A percentile compares a stretch with the other conserved stretches of the same genome.
Evolutionary conservation across 2,329 filamentous ascomycete species (phyloP).

Genomic region (Cladobotryum mycophilum): DNA sequence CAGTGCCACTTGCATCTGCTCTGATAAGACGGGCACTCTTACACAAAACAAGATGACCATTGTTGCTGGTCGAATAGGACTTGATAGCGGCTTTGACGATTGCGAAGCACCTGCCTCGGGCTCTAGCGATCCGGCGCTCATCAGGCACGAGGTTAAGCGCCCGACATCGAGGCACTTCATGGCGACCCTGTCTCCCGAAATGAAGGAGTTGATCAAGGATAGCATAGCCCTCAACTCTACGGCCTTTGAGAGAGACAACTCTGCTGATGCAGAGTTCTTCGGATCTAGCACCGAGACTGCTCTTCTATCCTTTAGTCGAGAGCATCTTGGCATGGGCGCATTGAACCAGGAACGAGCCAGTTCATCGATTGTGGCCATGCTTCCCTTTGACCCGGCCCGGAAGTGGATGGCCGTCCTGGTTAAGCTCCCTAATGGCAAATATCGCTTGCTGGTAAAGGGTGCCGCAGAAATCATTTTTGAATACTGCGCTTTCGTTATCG

Average conservation of each 20-base stretch:
- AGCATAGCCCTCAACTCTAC: slow-evolving; percentile 45
- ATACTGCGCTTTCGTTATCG: slow-evolving; percentile 35
- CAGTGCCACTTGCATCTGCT: slow-evolving; percentile 57
- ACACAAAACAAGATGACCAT: slow-evolving; percentile 60
- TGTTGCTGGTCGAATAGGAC: slow-evolving; percentile 49
- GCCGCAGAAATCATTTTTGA: slow-evolving; percentile 50
- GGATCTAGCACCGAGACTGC: slow-evolving; percentile 52
- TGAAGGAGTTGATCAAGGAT: slow-evolving; percentile 32
- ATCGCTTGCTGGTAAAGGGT: slow-evolving; percentile 50
- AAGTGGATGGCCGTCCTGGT: slow-evolving; percentile 53
- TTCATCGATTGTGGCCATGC: slow-evolving; percentile 39
- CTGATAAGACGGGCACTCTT: slow-evolving; percentile 60
- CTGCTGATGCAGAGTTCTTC: slow-evolving; percentile 35
- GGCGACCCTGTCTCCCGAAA: slow-evolving; percentile 26
- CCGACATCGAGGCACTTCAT: slow-evolving; percentile 24
- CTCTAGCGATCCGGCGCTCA: not conserved
- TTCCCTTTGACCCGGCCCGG: slow-evolving; percentile 48
- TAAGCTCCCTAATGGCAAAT: slow-evolving; percentile 38
- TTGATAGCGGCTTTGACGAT: slow-evolving; percentile 31
- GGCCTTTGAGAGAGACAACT: slow-evolving; percentile 43
- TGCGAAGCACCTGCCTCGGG: slow-evolving; percentile 18
- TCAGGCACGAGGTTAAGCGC: slow-evolving; percentile 15
- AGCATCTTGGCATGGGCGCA: slow-evolving; percentile 41
- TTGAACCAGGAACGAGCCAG: slow-evolving; percentile 42
- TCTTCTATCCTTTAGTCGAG: slow-evolving; percentile 42